Evolutionary conservation across 2,329 filamentous ascomycete species (phyloP).

Genomic region (Nothopassalora personata): DNA sequence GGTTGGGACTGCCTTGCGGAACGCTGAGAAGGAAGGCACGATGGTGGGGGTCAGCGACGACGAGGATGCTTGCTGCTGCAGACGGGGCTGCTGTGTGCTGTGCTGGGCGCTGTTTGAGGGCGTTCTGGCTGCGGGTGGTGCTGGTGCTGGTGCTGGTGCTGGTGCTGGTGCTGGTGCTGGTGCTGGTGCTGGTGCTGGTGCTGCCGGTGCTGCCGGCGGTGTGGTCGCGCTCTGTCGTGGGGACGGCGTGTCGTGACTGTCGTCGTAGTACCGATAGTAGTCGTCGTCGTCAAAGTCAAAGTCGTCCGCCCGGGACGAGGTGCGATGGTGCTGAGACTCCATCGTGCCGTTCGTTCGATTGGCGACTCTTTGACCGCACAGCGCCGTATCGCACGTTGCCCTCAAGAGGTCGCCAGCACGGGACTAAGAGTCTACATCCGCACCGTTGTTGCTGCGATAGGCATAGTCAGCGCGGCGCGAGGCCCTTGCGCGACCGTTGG

Average conservation of each 20-base stretch:
- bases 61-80: constrained; percentile 1
- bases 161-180: not conserved
- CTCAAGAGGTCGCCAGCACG: not conserved
- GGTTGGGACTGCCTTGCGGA: constrained; percentile 36
- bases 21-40: constrained; percentile 41
- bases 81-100: not conserved
- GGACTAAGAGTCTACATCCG: not conserved
- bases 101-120: not conserved
- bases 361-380: not conserved
- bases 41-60: constrained; percentile 20
- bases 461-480: not conserved
- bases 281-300: constrained; percentile 6
- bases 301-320: constrained; percentile 7
- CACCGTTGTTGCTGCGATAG: not conserved
- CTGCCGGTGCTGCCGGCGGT: not conserved
- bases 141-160: not conserved
- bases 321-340: not conserved
- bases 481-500: not conserved
- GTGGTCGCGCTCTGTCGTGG: not conserved
- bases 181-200: not conserved
- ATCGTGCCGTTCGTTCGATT: not conserved
- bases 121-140: not conserved
- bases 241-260: constrained; percentile 31
- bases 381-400: not conserved
- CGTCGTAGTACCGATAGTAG: constrained; percentile 39